Percentiles rank a stretch among this genome's conserved stretches.
Conservation (phyloP, 495 filamentous ascomycete species). For the Venustampulla echinocandica region DNA sequence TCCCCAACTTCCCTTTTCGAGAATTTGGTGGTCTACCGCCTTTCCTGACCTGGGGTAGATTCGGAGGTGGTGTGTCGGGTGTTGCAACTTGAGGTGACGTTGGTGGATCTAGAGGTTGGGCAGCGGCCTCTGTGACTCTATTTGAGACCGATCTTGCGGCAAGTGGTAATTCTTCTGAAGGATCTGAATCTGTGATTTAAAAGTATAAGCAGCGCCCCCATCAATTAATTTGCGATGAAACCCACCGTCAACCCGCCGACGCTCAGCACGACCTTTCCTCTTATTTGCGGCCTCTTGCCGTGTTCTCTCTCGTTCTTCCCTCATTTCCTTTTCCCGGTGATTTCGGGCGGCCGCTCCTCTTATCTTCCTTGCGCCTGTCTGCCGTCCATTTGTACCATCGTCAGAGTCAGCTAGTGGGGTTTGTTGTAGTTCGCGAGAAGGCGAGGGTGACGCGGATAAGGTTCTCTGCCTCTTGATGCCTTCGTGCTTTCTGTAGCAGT, state of each 20-base stretch:
- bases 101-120: constrained; percentile 17
- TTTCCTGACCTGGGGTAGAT: constrained; percentile 41
- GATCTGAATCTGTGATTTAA: constrained; percentile 46
- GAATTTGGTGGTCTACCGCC: constrained; percentile 55
- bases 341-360: constrained; percentile 54
- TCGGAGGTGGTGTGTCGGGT: constrained; percentile 27
- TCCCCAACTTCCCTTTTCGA: constrained; percentile 59
- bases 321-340: constrained; percentile 63
- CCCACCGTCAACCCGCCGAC: constrained; percentile 69
- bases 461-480: constrained; percentile 62
- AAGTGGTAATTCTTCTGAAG: constrained; percentile 47
- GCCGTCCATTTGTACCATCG: constrained; percentile 49
- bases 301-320: constrained; percentile 63
- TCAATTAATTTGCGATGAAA: constrained; percentile 9
- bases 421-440: constrained; percentile 39
- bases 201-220: not conserved
- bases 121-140: constrained; percentile 21
- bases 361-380: constrained; percentile 46
- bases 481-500: constrained; percentile 35
- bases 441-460: constrained; percentile 59
- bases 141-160: constrained; percentile 33
- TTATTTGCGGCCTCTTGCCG: constrained; percentile 62
- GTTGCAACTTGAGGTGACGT: constrained; percentile 28
- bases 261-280: constrained; percentile 64
- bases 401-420: constrained; percentile 57